Base-by-base conservation (phyloP, 2,329 filamentous ascomycete species). In the Ceratocystis cacaofunesta region DNA sequence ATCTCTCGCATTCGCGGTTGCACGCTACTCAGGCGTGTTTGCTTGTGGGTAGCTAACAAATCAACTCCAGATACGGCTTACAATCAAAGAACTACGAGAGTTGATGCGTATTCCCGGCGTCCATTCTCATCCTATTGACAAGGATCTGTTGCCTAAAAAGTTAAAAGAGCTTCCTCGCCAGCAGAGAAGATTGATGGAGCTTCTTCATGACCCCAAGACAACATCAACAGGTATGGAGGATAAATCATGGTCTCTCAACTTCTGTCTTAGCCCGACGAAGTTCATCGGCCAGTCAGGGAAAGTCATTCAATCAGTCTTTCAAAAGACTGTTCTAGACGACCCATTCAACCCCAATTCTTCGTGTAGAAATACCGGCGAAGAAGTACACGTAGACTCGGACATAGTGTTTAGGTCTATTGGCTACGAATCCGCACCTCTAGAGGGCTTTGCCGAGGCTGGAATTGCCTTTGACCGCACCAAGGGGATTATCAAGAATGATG, bases 371-470 rank as follows among this genome's bases (percentile, higher is more conserved):
- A 84, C 80, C 0, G 80, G 78, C 0, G 76, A 82, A 67, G 76
- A 76, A 1, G 67, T 80, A 2, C 73, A 79, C 3, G 70, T 95
- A 4, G 79, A 83, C 0, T 85, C 90, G 0, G 81, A 85, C 5
- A 73, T 92, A 3, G 91, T 90, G 17, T 96, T 99, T 76, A 85
- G 91, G 19, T 95, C 90, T n/a, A 92, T 99, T 55, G 94, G 94
- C 5, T 99, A 99, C 77, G 90, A 90, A 70, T 92, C 91, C 0
- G 81, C 87, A 41, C 79, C 90, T 0, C 77, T 99, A 0, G 81
- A 85, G 0, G 92, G 90, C 0, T 87, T 97, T 69, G 75, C 79
- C 1, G 82, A 88, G 3, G 76, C 92, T 0, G 86, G 86, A 1
- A 84, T 96, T 55, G 84, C 85, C 7, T 99, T 99, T 71, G 86